Percentiles rank a stretch among this genome's conserved stretches.
These are phyloP conservation scores for Phytophthora boehmeriae DNA, from an alignment of 352 stramenopile species.

Conservation along the genomic window DNA sequence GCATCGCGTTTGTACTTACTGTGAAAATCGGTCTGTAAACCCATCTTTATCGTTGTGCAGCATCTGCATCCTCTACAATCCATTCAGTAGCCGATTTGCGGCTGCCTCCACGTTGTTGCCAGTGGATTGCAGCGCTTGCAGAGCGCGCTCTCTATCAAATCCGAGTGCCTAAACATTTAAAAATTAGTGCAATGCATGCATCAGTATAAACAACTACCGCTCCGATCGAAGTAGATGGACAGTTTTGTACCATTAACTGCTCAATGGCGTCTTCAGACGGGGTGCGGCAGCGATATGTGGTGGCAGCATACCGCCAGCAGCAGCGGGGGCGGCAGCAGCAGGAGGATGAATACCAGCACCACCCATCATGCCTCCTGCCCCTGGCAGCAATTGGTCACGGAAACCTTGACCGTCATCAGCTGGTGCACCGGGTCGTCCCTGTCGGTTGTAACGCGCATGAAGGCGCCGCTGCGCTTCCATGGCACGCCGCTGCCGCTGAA, in stretches of 20 bases:
- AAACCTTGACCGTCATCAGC: slow-evolving; percentile 63
- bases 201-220: slow-evolving; percentile 3
- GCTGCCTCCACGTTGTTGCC: slow-evolving; percentile 90
- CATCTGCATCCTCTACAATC: slow-evolving; percentile 41
- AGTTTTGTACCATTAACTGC: slow-evolving; percentile 67
- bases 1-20: background rate
- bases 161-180: slow-evolving; percentile 54
- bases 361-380: slow-evolving; percentile 49
- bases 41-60: slow-evolving; percentile 10
- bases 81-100: slow-evolving; percentile 84
- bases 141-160: slow-evolving; percentile 72
- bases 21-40: background rate
- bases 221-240: background rate
- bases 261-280: slow-evolving; percentile 79
- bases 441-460: slow-evolving; percentile 50
- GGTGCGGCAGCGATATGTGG: slow-evolving; percentile 67
- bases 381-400: slow-evolving; percentile 81
- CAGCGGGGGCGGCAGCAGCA: slow-evolving; percentile 1
- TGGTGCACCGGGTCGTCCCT: slow-evolving; percentile 26
- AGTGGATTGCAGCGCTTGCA: slow-evolving; percentile 73
- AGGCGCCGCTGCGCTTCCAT: slow-evolving; percentile 76
- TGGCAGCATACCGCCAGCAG: slow-evolving; percentile 44
- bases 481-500: slow-evolving; percentile 75
- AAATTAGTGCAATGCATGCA: slow-evolving; percentile 10
- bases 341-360: slow-evolving; percentile 20